Conservation (phyloP, 257 asterid species). For the Solanum arcanum region DNA sequence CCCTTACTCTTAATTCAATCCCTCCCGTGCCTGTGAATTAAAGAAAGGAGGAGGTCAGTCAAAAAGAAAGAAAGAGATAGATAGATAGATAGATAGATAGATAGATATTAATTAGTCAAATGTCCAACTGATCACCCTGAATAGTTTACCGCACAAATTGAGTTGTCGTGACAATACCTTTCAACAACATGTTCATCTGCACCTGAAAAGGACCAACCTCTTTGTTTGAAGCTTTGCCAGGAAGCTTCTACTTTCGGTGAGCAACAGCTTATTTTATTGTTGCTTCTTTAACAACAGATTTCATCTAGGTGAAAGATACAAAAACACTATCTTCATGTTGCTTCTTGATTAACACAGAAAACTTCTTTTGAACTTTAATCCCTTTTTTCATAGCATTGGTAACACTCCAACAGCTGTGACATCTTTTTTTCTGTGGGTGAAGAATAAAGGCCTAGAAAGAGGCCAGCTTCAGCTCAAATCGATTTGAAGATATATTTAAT, state of each 20-base stretch:
- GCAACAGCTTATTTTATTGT: neutral
- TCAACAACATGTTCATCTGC: neutral
- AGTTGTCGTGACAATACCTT: neutral
- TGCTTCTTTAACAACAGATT: neutral
- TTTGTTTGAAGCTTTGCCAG: neutral
- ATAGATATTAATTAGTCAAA: neutral
- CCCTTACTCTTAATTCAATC: neutral
- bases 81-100: too few species aligned
- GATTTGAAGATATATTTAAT: neutral
- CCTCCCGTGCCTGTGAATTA: neutral
- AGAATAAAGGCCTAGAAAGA: neutral
- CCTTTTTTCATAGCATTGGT: neutral
- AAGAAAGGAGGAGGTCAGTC: neutral
- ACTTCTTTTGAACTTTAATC: neutral
- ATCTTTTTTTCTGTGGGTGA: neutral
- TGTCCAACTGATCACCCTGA: neutral
- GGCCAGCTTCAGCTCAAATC: neutral
- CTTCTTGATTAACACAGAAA: neutral
- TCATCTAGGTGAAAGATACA: neutral
- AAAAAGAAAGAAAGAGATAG: neutral
- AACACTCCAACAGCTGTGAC: neutral
- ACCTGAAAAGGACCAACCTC: neutral
- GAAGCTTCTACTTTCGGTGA: neutral
- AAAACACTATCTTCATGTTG: neutral
- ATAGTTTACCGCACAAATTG: neutral